Percentiles rank a stretch among this genome's conserved stretches.
These are phyloP conservation scores for Cercospora beticola DNA, from an alignment of 2,329 filamentous ascomycete species.

Conservation along the genomic window DNA sequence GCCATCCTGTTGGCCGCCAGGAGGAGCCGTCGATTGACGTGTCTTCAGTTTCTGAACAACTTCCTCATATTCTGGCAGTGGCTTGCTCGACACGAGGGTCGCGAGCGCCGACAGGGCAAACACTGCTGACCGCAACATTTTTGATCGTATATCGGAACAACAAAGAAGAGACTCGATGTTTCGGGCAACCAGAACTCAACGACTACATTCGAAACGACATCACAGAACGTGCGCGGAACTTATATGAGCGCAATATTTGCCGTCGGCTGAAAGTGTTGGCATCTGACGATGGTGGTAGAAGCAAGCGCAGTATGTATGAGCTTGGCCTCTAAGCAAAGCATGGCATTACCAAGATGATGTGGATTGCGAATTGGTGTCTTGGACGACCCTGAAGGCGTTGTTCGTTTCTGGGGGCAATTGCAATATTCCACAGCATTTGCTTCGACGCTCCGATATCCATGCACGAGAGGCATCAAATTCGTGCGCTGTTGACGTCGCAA, in stretches of 20 bases:
- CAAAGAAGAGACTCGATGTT: background rate
- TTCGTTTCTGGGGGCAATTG: background rate
- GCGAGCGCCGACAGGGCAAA: constrained; percentile 8
- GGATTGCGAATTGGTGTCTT: background rate
- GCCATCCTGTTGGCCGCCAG: constrained; percentile 11
- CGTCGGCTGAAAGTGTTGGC: constrained; percentile 13
- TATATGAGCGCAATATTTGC: constrained; percentile 8
- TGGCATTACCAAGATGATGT: constrained; percentile 7
- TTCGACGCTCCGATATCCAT: background rate
- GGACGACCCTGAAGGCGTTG: background rate
- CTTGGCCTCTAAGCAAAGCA: constrained; percentile 6
- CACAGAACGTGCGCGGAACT: background rate
- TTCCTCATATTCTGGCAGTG: constrained; percentile 12
- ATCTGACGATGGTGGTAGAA: constrained; percentile 6
- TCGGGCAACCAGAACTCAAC: background rate
- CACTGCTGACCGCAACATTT: constrained; percentile 8
- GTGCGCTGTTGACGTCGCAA: background rate
- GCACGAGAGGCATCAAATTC: background rate
- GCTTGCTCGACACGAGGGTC: constrained; percentile 12
- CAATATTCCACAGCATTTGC: background rate
- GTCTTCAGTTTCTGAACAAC: constrained; percentile 9
- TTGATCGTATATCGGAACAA: background rate
- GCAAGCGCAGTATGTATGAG: background rate
- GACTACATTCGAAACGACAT: background rate
- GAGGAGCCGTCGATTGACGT: constrained; percentile 14